A percentile compares a stretch with the other conserved stretches of the same genome.
Evolutionary conservation across 228 moss, liverwort and hornwort species (phyloP).

Genomic region (Sphagnum fallax): DNA sequence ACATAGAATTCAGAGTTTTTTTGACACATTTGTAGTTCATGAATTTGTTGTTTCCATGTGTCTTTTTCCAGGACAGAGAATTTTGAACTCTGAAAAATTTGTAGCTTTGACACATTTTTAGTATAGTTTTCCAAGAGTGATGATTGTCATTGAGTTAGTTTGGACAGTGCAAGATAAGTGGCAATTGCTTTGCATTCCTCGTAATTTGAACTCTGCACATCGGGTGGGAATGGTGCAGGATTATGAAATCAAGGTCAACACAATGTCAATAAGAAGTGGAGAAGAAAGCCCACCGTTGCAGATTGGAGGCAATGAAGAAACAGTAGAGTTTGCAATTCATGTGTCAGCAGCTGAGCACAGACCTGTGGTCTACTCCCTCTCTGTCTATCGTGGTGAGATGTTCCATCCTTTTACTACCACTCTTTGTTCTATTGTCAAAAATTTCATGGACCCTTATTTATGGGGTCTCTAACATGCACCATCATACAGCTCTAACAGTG

Average conservation of each 20-base stretch:
- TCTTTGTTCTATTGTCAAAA: too few relatives aligned
- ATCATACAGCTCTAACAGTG: too few relatives aligned
- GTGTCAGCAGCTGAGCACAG: constrained; percentile 23
- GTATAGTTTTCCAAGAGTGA: not conserved
- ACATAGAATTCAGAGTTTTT: not conserved
- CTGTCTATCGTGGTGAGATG: constrained; percentile 35
- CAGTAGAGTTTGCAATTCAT: constrained; percentile 17
- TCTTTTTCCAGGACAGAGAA: not conserved
- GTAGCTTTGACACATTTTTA: not conserved
- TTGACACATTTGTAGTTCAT: not conserved
- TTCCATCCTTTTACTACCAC: too few relatives aligned
- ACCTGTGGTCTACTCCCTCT: constrained; percentile 22
- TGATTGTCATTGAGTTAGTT: too few relatives aligned
- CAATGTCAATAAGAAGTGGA: constrained; percentile 15
- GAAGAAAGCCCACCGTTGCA: constrained; percentile 24
- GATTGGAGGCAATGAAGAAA: constrained; percentile 32
- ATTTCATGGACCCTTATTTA: too few relatives aligned
- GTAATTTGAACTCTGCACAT: not conserved
- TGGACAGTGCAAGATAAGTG: not conserved
- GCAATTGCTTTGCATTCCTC: not conserved
- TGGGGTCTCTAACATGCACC: too few relatives aligned
- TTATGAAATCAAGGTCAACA: constrained; percentile 23
- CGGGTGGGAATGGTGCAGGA: not conserved
- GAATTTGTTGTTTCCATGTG: not conserved
- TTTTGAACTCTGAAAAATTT: not conserved